Conservation (phyloP, 2,329 filamentous ascomycete genomes). For the Penicillium thymicola region DNA sequence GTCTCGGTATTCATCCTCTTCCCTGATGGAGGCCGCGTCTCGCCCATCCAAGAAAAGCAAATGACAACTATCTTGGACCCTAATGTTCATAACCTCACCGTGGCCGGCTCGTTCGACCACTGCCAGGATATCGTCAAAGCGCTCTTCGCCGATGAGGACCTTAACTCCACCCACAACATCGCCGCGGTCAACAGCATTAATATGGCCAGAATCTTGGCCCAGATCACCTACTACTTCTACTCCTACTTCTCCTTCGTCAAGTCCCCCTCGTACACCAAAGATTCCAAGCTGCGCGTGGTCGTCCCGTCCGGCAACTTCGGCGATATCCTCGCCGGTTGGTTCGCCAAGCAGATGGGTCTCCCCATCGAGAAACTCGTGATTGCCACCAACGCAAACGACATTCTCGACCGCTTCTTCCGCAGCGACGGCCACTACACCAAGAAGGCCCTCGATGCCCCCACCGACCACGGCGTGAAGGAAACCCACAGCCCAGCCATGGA, state of each 20-base stretch:
- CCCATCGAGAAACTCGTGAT: slow-evolving; percentile 85
- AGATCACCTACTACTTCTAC: slow-evolving; percentile 96
- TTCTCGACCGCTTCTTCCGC: slow-evolving; percentile 92
- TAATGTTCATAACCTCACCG: slow-evolving; percentile 89
- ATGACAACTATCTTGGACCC: slow-evolving; percentile 87
- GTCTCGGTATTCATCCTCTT: slow-evolving; percentile 93
- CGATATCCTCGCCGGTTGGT: slow-evolving; percentile 84
- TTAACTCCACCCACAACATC: slow-evolving; percentile 77
- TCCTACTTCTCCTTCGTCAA: slow-evolving; percentile 77
- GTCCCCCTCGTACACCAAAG: slow-evolving; percentile 59
- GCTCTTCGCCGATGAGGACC: slow-evolving; percentile 79
- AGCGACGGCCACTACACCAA: slow-evolving; percentile 81
- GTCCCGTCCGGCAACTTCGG: slow-evolving; percentile 97
- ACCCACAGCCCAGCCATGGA: slow-evolving; percentile 96
- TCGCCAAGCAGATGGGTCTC: slow-evolving; percentile 85
- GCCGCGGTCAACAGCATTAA: slow-evolving; percentile 97
- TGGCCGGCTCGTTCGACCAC: slow-evolving; percentile 91
- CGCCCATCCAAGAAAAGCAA: slow-evolving; percentile 78
- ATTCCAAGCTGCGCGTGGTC: slow-evolving; percentile 67
- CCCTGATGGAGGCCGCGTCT: slow-evolving; percentile 85
- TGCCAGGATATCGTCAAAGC: slow-evolving; percentile 97
- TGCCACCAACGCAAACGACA: slow-evolving; percentile 97
- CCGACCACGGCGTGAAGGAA: slow-evolving; percentile 56
- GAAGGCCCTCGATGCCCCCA: slow-evolving; percentile 51
- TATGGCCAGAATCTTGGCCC: slow-evolving; percentile 89